Evolutionary conservation across 2,329 filamentous ascomycete genomes (phyloP).

Genomic region (Dendrostoma leiphaemia): DNA sequence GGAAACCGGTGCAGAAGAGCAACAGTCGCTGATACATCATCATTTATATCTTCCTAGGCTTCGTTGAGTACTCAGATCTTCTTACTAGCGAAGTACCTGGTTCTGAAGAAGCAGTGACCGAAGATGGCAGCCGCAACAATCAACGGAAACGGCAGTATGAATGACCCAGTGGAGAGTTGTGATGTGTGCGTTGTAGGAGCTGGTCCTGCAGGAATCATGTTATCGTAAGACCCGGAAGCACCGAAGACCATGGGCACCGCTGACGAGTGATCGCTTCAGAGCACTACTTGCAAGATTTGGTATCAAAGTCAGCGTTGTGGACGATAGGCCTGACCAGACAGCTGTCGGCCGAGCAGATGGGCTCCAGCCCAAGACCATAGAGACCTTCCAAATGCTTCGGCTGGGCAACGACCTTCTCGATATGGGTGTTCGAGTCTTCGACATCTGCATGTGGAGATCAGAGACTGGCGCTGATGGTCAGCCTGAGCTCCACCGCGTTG

Average conservation of each 20-base stretch:
- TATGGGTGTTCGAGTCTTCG: constrained; percentile 62
- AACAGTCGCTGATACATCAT: no score
- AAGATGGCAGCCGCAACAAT: constrained; percentile 1
- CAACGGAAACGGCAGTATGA: no score
- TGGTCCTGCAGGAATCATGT: constrained; percentile 55
- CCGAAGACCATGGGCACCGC: constrained; percentile 33
- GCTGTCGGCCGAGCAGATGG: constrained; percentile 66
- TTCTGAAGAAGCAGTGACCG: not conserved
- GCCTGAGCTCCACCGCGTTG: constrained; percentile 55
- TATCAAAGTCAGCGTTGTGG: constrained; percentile 63
- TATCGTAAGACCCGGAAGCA: constrained; percentile 34
- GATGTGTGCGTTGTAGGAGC: constrained; percentile 50
- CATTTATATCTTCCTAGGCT: no score
- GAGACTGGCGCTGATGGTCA: constrained; percentile 40
- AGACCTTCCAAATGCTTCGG: constrained; percentile 66
- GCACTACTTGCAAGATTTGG: constrained; percentile 60
- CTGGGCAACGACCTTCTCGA: constrained; percentile 60
- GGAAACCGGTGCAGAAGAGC: no score
- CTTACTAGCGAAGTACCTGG: not conserved
- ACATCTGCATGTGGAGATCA: constrained; percentile 66
- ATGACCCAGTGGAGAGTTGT: constrained; percentile 26
- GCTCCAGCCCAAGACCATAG: constrained; percentile 70
- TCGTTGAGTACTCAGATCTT: no score
- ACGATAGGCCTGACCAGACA: constrained; percentile 67
- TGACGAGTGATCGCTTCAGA: constrained; percentile 48